Conservation (phyloP, 441 rosid genomes). For the Pelargonium myrrhifolium region DNA sequence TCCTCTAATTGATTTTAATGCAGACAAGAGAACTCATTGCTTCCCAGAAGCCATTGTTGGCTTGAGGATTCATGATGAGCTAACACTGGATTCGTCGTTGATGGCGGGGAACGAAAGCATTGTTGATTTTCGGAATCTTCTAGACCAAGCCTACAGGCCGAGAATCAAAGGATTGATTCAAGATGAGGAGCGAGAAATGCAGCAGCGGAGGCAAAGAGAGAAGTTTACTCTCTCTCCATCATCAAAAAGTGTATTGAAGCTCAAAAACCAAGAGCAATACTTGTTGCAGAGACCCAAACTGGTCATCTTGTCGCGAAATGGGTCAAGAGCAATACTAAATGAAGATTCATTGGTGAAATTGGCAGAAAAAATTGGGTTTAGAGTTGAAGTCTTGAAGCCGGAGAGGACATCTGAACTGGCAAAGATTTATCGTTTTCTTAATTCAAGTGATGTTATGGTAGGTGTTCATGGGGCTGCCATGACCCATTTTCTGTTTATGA, state of each 20-base stretch:
- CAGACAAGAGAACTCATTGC: slow-evolving; percentile 74
- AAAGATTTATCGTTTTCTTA: slow-evolving; percentile 47
- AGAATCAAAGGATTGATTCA: slow-evolving; percentile 45
- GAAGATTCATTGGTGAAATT: slow-evolving; percentile 51
- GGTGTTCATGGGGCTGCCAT: slow-evolving; percentile 97
- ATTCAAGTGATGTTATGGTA: slow-evolving; percentile 75
- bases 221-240: slow-evolving; percentile 20
- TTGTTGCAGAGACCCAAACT: slow-evolving; percentile 41
- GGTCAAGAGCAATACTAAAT: slow-evolving; percentile 63
- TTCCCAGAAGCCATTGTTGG: slow-evolving; percentile 75
- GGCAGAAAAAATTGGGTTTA: slow-evolving; percentile 59
- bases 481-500: slow-evolving; percentile 88
- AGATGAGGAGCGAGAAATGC: slow-evolving; percentile 40
- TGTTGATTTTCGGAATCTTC: slow-evolving; percentile 54
- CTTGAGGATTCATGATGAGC: slow-evolving; percentile 72
- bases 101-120: slow-evolving; percentile 39
- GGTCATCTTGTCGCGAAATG: slow-evolving; percentile 56
- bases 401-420: slow-evolving; percentile 55
- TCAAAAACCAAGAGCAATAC: slow-evolving; percentile 12
- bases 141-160: slow-evolving; percentile 54
- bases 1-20: slow-evolving; percentile 50
- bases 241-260: slow-evolving; percentile 13
- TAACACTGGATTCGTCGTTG: slow-evolving; percentile 48
- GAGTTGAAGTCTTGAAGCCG: slow-evolving; percentile 57
- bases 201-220: slow-evolving; percentile 19